These are phyloP conservation scores for Scytalidium lignicola DNA, from an alignment of 2,329 filamentous ascomycete genomes.

Conservation along the genomic window DNA sequence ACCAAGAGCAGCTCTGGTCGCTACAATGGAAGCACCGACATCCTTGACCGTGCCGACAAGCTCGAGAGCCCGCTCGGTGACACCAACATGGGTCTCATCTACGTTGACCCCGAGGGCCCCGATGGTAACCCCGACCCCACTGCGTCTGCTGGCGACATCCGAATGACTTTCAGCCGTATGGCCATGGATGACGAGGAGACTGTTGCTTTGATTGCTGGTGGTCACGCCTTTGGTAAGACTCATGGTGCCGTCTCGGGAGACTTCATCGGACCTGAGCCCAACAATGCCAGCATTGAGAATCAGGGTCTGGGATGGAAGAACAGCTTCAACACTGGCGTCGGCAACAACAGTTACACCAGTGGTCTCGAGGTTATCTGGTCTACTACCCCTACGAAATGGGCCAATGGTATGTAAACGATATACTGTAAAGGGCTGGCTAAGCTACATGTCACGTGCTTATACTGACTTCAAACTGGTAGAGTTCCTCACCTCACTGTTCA, in stretches of 20 bases:
- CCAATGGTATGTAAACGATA: slow-evolving; percentile 32
- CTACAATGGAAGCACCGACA: slow-evolving; percentile 39
- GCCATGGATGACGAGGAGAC: slow-evolving; percentile 60
- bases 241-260: slow-evolving; percentile 50
- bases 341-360: slow-evolving; percentile 50
- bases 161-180: slow-evolving; percentile 55
- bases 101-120: slow-evolving; percentile 57
- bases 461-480: slow-evolving; percentile 11
- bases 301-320: slow-evolving; percentile 53
- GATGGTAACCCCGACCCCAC: slow-evolving; percentile 51
- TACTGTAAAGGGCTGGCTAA: neutral
- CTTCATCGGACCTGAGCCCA: slow-evolving; percentile 47
- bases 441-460: neutral
- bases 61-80: slow-evolving; percentile 47
- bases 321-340: slow-evolving; percentile 45
- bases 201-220: slow-evolving; percentile 54
- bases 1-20: slow-evolving; percentile 39
- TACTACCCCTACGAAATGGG: slow-evolving; percentile 52
- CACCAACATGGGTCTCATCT: slow-evolving; percentile 57
- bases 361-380: slow-evolving; percentile 57
- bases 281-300: slow-evolving; percentile 41
- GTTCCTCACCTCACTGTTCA: slow-evolving; percentile 54
- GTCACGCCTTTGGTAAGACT: slow-evolving; percentile 57
- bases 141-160: slow-evolving; percentile 51
- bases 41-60: slow-evolving; percentile 15